Evolutionary conservation across 1,284 basidiomycete genomes (phyloP), one percentile per base, ranked within the genome.

Genomic region (Rhodotorula sp.): DNA sequence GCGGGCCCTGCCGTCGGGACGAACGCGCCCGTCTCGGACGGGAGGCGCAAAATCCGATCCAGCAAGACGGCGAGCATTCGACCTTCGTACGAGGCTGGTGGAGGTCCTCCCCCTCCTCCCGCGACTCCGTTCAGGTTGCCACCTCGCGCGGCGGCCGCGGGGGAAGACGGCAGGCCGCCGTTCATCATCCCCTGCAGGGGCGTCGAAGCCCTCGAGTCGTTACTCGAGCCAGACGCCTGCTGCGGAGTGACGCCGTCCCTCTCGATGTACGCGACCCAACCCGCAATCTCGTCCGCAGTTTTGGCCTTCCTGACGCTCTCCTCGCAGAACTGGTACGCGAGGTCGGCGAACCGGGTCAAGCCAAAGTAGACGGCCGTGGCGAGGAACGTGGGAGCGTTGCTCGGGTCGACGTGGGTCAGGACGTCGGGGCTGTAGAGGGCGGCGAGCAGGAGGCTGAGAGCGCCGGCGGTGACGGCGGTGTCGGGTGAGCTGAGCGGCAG

Each of bases 391-490:
- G 59, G 39, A 18, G 65, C 65, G 23, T 52, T 66, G 3, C 51
- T 6, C 12, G 49, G 5, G 10, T 46, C 15, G 51, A 71, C 56
- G 31, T 69, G 67, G 4, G 58, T 16, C 49, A 72, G 65, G 49
- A 67, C 65, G 20, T 48, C 47, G 16, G 70, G 73, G 10, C 65
- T 67, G 60, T 74, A 74, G 23, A 74, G 70, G 3, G 65, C 69
- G 6, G 73, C 70, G 59, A 74, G 58, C 26, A 47, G 57, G 46
- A 74, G 65, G 5, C 31, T n/a, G 59, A 74, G 31, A 6, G 70
- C 58, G 21, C 34, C 20, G 49, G 64, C 26, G 21, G 58, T 64
- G 64, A 71, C 67, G 39, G 56, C 18, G 3, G 69, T 54, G 31
- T 70, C 63, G 39, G 47, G 48, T 43, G 66, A n/a, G 21, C 58